A percentile compares a stretch with the other conserved stretches of the same genome.
Conservation (phyloP, 305 asterid species). For the Ruellia speciosa region DNA sequence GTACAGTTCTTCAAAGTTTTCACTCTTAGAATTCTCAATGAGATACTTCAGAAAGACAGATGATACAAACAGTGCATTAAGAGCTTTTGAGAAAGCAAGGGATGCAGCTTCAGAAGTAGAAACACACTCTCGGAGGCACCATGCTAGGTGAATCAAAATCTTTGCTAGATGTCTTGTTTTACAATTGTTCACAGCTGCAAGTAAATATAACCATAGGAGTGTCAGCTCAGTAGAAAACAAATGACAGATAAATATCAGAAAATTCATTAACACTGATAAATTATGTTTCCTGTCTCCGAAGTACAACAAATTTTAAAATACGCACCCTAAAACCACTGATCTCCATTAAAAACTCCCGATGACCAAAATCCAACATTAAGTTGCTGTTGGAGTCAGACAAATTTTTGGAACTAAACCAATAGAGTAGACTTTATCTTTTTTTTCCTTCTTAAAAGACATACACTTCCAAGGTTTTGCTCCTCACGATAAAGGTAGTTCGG, state of each 20-base stretch:
- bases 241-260: background rate
- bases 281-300: background rate
- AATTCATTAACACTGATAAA: background rate
- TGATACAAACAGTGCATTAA: constrained; percentile 71
- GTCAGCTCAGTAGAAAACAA: constrained; percentile 20
- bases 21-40: constrained; percentile 63
- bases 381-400: background rate
- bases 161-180: constrained; percentile 83
- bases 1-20: constrained; percentile 70
- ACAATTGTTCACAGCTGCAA: constrained; percentile 74
- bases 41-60: constrained; percentile 81
- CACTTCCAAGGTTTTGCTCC: constrained; percentile 11
- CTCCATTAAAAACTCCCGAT: background rate
- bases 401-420: constrained; percentile 8
- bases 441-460: background rate
- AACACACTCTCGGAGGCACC: constrained; percentile 87
- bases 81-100: constrained; percentile 56
- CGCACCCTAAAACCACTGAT: background rate
- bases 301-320: background rate
- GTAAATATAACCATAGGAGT: constrained; percentile 22
- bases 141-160: constrained; percentile 69
- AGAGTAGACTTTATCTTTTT: background rate
- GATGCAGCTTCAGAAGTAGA: constrained; percentile 53
- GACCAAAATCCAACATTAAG: background rate
- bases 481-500: background rate